A percentile compares a stretch with the other conserved stretches of the same genome.
Conservation (phyloP, 306 rosid genomes). For the Corylus americana region DNA sequence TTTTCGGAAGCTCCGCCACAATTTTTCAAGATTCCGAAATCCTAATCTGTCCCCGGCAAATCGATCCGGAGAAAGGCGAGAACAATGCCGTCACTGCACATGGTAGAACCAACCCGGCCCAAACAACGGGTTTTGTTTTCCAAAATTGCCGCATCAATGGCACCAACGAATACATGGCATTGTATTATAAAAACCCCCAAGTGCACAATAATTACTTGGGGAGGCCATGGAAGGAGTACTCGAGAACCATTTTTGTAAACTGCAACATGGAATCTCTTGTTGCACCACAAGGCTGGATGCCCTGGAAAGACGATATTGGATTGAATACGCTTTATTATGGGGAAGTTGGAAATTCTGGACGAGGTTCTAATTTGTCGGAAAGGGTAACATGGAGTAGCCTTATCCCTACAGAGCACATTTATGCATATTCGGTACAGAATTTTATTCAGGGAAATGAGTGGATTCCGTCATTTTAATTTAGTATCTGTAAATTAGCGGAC, state of each 20-base stretch:
- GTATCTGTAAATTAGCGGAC: no score
- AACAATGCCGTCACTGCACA: conserved; percentile 74
- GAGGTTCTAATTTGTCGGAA: conserved; percentile 42
- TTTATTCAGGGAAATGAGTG: conserved; percentile 85
- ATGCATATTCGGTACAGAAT: conserved; percentile 54
- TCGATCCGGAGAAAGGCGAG: conserved; percentile 59
- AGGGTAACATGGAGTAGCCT: conserved; percentile 69
- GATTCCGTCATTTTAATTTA: conserved; percentile 32
- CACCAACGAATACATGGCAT: no score
- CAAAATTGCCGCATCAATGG: conserved; percentile 71
- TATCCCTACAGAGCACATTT: conserved; percentile 52
- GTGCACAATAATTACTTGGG: conserved; percentile 66
- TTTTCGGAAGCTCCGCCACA: conserved; percentile 80
- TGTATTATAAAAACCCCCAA: no score
- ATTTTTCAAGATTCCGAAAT: conserved; percentile 63
- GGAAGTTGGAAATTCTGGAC: conserved; percentile 59
- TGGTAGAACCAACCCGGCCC: conserved; percentile 82
- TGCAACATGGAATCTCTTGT: conserved; percentile 53
- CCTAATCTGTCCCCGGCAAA: conserved; percentile 55
- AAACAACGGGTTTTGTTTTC: conserved; percentile 75
- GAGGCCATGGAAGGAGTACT: conserved; percentile 92
- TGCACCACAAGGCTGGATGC: conserved; percentile 66
- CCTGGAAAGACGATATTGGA: conserved; percentile 66
- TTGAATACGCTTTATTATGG: conserved; percentile 78
- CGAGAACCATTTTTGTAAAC: conserved; percentile 63